phyloP scores from a whole-genome alignment of 441 rosid genomes.

The Populus hybrid region DNA sequence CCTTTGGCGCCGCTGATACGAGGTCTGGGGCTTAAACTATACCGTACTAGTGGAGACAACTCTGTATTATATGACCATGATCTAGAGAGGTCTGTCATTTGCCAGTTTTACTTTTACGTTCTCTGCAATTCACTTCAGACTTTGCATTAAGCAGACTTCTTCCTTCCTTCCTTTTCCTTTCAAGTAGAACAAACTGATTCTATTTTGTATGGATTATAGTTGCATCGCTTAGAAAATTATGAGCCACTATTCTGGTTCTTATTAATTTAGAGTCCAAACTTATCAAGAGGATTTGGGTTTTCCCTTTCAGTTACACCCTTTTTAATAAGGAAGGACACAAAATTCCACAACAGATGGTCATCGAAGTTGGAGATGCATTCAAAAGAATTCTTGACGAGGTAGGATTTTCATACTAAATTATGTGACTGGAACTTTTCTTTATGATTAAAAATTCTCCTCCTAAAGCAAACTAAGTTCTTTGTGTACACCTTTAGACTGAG shows the following conservation, averaged over 20 bases:
- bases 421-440: neutral
- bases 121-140: neutral
- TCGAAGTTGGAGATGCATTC: slow-evolving; percentile 69
- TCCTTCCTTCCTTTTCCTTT: neutral
- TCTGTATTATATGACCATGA: slow-evolving; percentile 91
- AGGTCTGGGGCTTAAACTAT: slow-evolving; percentile 61
- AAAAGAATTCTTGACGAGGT: slow-evolving; percentile 82
- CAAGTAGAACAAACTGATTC: neutral
- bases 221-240: neutral
- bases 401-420: slow-evolving; percentile 11
- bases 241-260: neutral
- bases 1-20: slow-evolving; percentile 84
- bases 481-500: slow-evolving; percentile 52
- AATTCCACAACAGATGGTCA: slow-evolving; percentile 59
- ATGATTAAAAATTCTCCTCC: neutral
- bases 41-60: slow-evolving; percentile 86
- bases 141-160: neutral
- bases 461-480: slow-evolving; percentile 8
- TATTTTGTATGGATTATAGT: slow-evolving; percentile 4
- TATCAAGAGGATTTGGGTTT: slow-evolving; percentile 20
- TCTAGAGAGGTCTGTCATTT: slow-evolving; percentile 58
- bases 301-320: slow-evolving; percentile 54
- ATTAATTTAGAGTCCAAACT: neutral
- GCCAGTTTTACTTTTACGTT: slow-evolving; percentile 7
- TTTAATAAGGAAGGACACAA: slow-evolving; percentile 61